These are phyloP conservation scores for Heliamphora pulchella DNA, from an alignment of 179 eudicot species.

Conservation along the genomic window DNA sequence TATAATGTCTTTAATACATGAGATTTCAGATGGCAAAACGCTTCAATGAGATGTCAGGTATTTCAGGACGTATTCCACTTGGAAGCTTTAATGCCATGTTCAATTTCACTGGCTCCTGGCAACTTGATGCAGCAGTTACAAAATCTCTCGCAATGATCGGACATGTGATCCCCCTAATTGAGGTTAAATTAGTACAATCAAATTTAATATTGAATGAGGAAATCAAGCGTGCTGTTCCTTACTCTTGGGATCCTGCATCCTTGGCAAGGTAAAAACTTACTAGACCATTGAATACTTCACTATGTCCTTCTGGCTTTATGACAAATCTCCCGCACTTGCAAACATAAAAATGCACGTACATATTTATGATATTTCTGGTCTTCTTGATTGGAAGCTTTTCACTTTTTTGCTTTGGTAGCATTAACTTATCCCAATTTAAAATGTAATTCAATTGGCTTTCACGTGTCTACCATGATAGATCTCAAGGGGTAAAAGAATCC, in stretches of 20 bases:
- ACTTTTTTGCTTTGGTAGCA: not conserved
- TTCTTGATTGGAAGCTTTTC: not conserved
- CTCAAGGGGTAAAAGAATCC: not conserved
- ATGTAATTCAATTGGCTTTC: not conserved
- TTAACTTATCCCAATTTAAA: not conserved
- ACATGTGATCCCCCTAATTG: conserved; percentile 55
- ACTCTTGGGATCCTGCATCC: conserved; percentile 94
- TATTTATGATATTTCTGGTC: not conserved
- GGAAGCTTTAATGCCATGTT: conserved; percentile 99
- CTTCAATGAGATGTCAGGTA: conserved; percentile 65
- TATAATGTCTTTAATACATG: conserved; percentile 11
- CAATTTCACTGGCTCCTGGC: conserved; percentile 93
- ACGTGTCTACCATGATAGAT: not conserved
- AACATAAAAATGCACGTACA: not conserved
- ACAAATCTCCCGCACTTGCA: not conserved
- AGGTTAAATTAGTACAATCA: conserved; percentile 42
- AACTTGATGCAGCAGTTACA: conserved; percentile 78
- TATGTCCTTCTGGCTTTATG: not conserved
- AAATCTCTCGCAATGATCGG: conserved; percentile 95
- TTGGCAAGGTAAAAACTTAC: conserved; percentile 68
- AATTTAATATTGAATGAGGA: conserved; percentile 59
- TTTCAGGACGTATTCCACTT: conserved; percentile 71
- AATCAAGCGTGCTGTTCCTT: conserved; percentile 78
- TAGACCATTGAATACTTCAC: not conserved
- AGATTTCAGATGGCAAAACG: conserved; percentile 67